Evolutionary conservation across 2,329 filamentous ascomycete species (phyloP).

Genomic region (Periconia digitata): DNA sequence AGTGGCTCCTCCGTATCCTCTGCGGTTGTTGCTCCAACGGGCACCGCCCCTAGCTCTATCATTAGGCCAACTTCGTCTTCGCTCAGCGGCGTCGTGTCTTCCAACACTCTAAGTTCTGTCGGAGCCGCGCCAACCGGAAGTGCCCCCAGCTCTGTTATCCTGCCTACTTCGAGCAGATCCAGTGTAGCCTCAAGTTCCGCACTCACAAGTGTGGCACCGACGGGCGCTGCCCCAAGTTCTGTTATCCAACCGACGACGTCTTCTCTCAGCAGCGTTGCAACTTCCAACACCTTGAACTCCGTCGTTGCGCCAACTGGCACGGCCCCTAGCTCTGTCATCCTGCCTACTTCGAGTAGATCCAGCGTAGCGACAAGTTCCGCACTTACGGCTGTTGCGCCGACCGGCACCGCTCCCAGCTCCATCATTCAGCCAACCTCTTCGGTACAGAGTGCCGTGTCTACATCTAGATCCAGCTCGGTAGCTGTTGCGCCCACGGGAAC

Average conservation of each 20-base stretch:
- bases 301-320: slow-evolving; percentile 3
- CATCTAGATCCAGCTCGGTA: slow-evolving; percentile 6
- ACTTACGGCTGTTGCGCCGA: neutral
- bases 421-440: slow-evolving; percentile 8
- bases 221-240: neutral
- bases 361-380: neutral
- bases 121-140: slow-evolving; percentile 3
- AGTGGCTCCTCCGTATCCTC: neutral
- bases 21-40: slow-evolving; percentile 2
- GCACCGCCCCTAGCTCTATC: neutral
- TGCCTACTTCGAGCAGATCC: slow-evolving; percentile 1
- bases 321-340: slow-evolving; percentile 1
- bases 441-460: neutral
- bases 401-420: slow-evolving; percentile 8
- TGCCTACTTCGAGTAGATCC: neutral
- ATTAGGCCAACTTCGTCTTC: neutral
- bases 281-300: neutral
- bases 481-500: neutral
- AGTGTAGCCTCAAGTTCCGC: neutral
- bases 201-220: neutral
- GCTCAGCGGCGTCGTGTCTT: neutral
- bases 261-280: neutral
- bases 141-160: slow-evolving; percentile 1
- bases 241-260: too few species aligned
- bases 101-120: neutral